Percentiles rank a stretch among this genome's conserved stretches.
phyloP scores from a whole-genome alignment of 345 rosid genomes.

The Clausena lansium region DNA sequence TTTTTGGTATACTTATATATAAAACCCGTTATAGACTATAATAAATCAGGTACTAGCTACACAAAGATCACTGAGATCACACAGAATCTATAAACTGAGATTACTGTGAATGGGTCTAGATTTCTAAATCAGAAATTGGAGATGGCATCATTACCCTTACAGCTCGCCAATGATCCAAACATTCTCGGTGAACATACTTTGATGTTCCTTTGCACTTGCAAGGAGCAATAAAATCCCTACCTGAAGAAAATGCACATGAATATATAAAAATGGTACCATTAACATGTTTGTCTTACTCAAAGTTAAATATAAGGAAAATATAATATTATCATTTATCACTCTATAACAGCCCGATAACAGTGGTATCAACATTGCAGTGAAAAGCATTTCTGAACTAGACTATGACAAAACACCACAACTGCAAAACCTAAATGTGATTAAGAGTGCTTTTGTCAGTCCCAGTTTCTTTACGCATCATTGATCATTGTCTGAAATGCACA shows the following conservation, averaged over 20 bases:
- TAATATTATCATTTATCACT: background rate
- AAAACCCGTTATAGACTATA: background rate
- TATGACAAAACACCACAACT: background rate
- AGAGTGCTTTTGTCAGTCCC: background rate
- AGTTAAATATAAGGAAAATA: background rate
- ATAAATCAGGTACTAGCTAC: background rate
- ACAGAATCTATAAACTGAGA: background rate
- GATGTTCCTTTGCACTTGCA: conserved; percentile 99
- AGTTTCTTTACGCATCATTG: background rate
- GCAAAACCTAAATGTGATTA: background rate
- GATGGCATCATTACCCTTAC: conserved; percentile 57
- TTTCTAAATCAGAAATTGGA: background rate
- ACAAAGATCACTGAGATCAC: background rate
- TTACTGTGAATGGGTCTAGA: background rate
- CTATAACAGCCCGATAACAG: background rate
- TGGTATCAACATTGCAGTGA: background rate
- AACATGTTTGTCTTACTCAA: background rate
- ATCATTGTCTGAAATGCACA: background rate
- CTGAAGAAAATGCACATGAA: conserved; percentile 37
- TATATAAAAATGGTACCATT: background rate
- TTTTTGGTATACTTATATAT: background rate
- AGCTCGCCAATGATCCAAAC: conserved; percentile 99
- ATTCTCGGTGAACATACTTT: conserved; percentile 94
- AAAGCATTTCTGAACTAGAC: background rate
- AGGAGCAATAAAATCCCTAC: conserved; percentile 99